phyloP scores from a whole-genome alignment of 176 grass and related monocot genomes.

The Raddia guianensis region DNA sequence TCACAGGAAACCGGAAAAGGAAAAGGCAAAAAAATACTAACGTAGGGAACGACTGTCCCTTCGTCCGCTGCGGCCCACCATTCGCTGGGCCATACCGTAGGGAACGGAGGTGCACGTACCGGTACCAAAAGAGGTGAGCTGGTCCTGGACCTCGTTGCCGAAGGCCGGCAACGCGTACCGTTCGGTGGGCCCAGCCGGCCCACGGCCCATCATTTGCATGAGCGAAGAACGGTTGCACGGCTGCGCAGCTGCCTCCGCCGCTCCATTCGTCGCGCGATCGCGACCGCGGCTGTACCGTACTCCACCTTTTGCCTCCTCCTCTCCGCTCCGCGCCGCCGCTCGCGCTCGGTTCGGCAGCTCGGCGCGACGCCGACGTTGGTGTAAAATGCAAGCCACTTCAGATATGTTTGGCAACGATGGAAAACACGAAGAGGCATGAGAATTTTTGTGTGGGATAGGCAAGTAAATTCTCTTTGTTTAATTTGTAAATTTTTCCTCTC shows the following conservation, averaged over 20 bases:
- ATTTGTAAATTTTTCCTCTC: too few species aligned
- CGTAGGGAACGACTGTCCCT: not conserved
- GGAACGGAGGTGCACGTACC: not conserved
- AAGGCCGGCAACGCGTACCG: not conserved
- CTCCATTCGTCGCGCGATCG: not conserved
- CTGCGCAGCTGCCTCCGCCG: not conserved
- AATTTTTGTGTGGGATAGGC: too few species aligned
- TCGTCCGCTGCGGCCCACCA: not conserved
- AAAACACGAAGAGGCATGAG: too few species aligned
- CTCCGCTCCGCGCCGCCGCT: too few species aligned
- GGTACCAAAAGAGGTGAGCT: not conserved
- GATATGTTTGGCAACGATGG: too few species aligned
- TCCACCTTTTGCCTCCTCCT: too few species aligned
- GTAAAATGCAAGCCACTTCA: too few species aligned
- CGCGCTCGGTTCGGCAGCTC: too few species aligned
- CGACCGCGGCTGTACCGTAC: not conserved
- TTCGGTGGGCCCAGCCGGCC: not conserved
- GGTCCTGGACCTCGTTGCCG: not conserved
- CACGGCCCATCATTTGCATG: not conserved
- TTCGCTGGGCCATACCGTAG: not conserved
- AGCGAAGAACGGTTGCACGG: not conserved
- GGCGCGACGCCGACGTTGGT: too few species aligned
- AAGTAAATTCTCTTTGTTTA: too few species aligned
- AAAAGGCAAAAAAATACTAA: too few species aligned
- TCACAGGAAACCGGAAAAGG: too few species aligned